phyloP scores from a whole-genome alignment of 1,284 basidiomycete genomes.

The Leccinum pachyderme region DNA sequence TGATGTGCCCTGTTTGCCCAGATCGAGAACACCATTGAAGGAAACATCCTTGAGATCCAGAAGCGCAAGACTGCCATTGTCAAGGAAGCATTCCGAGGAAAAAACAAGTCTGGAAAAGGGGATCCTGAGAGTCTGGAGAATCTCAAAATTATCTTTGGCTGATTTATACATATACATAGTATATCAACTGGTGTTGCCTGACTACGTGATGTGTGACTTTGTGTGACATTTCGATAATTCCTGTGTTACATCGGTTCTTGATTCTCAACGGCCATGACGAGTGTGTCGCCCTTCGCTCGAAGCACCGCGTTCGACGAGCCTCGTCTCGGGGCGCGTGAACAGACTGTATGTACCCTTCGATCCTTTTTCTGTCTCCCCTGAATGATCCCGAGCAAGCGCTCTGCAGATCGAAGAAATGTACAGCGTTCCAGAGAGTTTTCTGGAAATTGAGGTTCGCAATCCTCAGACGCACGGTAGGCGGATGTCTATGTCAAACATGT shows the following conservation, averaged over 20 bases:
- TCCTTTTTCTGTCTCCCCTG: constrained; percentile 19
- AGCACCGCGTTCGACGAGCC: constrained; percentile 74
- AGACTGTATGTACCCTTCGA: constrained; percentile 62
- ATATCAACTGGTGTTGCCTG: neutral
- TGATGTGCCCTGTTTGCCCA: constrained; percentile 26
- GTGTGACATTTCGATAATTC: constrained; percentile 23
- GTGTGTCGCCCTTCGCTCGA: constrained; percentile 79
- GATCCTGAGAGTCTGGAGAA: constrained; percentile 76
- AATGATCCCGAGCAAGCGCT: constrained; percentile 35
- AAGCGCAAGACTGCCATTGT: constrained; percentile 85
- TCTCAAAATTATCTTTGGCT: constrained; percentile 36
- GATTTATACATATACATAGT: neutral
- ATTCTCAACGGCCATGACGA: constrained; percentile 45
- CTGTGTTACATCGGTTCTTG: constrained; percentile 21
- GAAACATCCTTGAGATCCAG: constrained; percentile 85
- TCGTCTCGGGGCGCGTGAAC: constrained; percentile 66
- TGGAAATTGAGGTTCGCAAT: constrained; percentile 97
- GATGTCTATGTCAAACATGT: neutral
- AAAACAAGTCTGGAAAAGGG: constrained; percentile 34
- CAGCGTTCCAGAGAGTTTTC: constrained; percentile 92
- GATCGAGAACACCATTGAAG: constrained; percentile 75
- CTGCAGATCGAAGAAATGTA: constrained; percentile 97
- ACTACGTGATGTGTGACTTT: constrained; percentile 27
- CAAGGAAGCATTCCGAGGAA: constrained; percentile 71
- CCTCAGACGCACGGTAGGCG: constrained; percentile 91